Percentiles rank a stretch among this genome's conserved stretches.
These are phyloP conservation scores for Athelia sp. DNA, from an alignment of 1,284 basidiomycete genomes.

Conservation along the genomic window DNA sequence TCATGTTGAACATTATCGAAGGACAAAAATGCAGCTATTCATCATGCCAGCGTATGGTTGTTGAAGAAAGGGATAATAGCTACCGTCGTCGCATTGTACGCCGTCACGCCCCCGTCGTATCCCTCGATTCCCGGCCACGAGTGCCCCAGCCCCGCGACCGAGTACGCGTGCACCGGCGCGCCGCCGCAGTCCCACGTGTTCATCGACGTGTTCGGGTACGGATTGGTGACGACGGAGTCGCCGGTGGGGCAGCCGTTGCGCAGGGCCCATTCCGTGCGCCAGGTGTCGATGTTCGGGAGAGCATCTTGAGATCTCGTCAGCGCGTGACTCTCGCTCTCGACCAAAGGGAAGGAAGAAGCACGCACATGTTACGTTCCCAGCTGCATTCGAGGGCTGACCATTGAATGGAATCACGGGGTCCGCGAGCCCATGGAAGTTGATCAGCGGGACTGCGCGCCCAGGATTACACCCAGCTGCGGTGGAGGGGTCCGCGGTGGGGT, in stretches of 20 bases:
- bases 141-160: not conserved
- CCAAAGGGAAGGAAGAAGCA: not conserved
- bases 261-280: not conserved
- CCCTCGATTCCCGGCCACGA: slow-evolving; percentile 1
- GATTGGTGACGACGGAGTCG: too few relatives aligned
- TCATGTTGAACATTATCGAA: too few relatives aligned
- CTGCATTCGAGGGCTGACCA: not conserved
- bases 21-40: too few relatives aligned
- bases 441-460: not conserved
- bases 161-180: not conserved
- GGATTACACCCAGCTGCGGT: not conserved
- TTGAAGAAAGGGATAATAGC: slow-evolving; percentile 1
- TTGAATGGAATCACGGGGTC: not conserved
- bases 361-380: not conserved
- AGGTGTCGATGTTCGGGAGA: not conserved
- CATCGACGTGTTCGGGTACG: too few relatives aligned
- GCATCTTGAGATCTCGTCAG: not conserved
- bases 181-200: not conserved
- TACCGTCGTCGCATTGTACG: slow-evolving; percentile 1
- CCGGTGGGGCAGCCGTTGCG: not conserved
- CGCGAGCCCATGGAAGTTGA: slow-evolving; percentile 3
- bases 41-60: too few relatives aligned
- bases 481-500: not conserved
- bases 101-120: not conserved
- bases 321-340: not conserved